Conservation (phyloP, 257 asterid genomes). For the Buddleja alternifolia region DNA sequence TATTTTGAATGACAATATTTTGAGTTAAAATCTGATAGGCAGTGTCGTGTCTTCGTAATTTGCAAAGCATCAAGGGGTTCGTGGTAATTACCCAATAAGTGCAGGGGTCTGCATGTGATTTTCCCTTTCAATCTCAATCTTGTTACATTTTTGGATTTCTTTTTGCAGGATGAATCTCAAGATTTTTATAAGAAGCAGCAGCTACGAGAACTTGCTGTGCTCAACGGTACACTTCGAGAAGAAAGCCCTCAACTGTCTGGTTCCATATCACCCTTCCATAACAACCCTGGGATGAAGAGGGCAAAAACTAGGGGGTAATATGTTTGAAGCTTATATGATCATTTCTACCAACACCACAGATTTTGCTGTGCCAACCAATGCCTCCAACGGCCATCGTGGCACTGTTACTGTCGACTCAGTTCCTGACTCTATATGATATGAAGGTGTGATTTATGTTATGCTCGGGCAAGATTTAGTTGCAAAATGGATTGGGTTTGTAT, state of each 20-base stretch:
- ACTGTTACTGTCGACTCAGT: conserved; percentile 34
- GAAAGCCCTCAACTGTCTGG: conserved; percentile 73
- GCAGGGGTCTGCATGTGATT: no score
- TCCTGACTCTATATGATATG: conserved; percentile 38
- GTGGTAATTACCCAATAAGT: no score
- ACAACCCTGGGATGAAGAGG: conserved; percentile 80
- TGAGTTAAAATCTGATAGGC: no score
- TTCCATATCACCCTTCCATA: conserved; percentile 73
- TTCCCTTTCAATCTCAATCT: not conserved
- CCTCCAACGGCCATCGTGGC: conserved; percentile 38
- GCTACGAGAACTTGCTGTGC: conserved; percentile 68
- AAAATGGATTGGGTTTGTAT: conserved; percentile 29
- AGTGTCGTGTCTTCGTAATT: no score
- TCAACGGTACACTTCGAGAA: conserved; percentile 72
- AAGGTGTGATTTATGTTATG: conserved; percentile 40
- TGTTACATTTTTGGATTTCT: not conserved
- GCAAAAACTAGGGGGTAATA: conserved; percentile 67
- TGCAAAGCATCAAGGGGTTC: no score
- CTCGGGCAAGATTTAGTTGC: conserved; percentile 28
- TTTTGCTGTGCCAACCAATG: conserved; percentile 35
- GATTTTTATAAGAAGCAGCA: conserved; percentile 75
- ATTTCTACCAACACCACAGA: conserved; percentile 26
- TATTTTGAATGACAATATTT: no score
- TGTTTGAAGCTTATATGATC: conserved; percentile 31
- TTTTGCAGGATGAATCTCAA: conserved; percentile 65